Conservation (phyloP, 257 asterid genomes). For the Solanum neorickii region DNA sequence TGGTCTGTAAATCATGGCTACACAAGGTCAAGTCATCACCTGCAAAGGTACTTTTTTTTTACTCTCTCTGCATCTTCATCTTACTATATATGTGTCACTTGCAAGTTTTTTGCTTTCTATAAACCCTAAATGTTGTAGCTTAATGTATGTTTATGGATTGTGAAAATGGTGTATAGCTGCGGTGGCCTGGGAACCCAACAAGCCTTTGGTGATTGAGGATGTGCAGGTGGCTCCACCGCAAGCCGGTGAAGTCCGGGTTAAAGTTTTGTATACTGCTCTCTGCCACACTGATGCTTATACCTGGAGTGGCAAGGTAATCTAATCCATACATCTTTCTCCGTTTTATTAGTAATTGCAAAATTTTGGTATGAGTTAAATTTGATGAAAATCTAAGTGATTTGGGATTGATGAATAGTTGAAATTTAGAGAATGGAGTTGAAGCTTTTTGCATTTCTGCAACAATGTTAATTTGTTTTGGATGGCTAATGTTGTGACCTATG, state of each 20-base stretch:
- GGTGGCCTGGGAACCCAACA: conserved; percentile 99
- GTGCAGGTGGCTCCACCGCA: conserved; percentile 96
- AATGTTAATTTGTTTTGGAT: background rate
- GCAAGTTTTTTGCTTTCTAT: background rate
- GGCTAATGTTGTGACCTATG: background rate
- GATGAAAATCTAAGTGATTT: background rate
- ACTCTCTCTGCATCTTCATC: background rate
- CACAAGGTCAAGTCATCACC: conserved; percentile 80
- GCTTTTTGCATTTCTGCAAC: background rate
- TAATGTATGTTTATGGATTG: background rate
- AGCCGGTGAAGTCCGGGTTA: conserved; percentile 78
- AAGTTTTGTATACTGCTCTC: conserved; percentile 68
- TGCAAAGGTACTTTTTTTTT: conserved; percentile 56
- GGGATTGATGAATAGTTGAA: background rate
- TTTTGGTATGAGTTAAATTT: background rate
- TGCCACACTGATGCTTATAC: conserved; percentile 96
- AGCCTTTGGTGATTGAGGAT: conserved; percentile 79
- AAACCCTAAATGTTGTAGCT: background rate
- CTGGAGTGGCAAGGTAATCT: conserved; percentile 79
- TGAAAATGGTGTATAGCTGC: conserved; percentile 36
- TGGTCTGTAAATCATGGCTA: conserved; percentile 31
- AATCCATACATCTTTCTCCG: background rate
- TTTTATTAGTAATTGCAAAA: background rate
- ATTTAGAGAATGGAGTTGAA: background rate
- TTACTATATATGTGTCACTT: background rate